Evolutionary conservation across 306 rosid genomes (phyloP).

Genomic region (Vigna nakashimae): DNA sequence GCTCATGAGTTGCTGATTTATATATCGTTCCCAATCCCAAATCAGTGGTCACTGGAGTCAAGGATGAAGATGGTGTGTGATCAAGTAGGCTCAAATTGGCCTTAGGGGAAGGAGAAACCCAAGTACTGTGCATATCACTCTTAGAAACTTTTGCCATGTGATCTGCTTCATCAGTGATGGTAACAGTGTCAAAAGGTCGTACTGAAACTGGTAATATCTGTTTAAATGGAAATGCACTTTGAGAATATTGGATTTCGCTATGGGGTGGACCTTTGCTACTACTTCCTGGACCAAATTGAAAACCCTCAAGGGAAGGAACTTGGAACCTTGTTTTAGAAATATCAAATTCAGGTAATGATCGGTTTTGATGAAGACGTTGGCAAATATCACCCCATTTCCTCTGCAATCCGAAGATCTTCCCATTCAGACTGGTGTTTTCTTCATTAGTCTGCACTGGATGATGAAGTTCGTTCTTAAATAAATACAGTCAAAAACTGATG

Average conservation of each 20-base stretch:
- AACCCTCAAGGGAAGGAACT: constrained; percentile 54
- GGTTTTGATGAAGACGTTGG: constrained; percentile 58
- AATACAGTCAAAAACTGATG: constrained; percentile 38
- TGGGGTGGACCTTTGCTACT: constrained; percentile 51
- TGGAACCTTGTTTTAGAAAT: constrained; percentile 53
- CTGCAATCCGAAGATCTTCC: constrained; percentile 58
- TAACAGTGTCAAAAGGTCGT: constrained; percentile 49
- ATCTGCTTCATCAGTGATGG: constrained; percentile 39
- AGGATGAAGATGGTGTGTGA: constrained; percentile 48
- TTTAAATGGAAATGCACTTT: constrained; percentile 48
- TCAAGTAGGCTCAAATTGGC: constrained; percentile 45
- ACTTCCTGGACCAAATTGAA: constrained; percentile 53
- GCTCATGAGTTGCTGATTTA: constrained; percentile 58
- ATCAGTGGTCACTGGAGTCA: constrained; percentile 82
- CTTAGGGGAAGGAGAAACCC: constrained; percentile 42
- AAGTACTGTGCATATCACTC: constrained; percentile 46
- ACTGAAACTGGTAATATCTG: constrained; percentile 47
- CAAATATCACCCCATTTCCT: constrained; percentile 84
- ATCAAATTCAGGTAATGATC: constrained; percentile 55
- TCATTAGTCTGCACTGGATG: constrained; percentile 80
- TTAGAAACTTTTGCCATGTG: constrained; percentile 44
- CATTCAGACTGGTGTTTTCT: constrained; percentile 56
- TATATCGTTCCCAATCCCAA: constrained; percentile 88
- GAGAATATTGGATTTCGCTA: constrained; percentile 50
- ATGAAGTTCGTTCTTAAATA: constrained; percentile 56